Conservation (phyloP, 306 rosid genomes). For the Lupinus albus region DNA sequence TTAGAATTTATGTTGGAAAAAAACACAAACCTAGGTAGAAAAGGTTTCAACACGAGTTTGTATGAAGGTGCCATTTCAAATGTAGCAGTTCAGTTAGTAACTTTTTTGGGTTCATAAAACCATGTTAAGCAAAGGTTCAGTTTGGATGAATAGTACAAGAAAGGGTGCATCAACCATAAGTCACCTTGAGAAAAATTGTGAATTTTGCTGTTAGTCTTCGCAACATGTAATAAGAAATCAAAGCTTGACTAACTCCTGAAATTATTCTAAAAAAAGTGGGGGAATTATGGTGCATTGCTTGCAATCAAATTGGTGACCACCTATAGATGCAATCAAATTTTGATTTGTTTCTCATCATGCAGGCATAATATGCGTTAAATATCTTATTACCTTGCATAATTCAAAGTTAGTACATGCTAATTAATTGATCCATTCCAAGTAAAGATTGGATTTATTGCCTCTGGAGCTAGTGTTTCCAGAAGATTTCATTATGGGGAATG, state of each 20-base stretch:
- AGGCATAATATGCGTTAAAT: constrained; percentile 89
- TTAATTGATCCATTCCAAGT: constrained; percentile 21
- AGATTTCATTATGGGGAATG: not conserved
- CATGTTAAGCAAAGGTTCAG: not conserved
- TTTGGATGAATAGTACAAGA: not conserved
- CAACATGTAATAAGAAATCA: constrained; percentile 2
- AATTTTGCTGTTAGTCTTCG: not conserved
- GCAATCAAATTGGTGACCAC: constrained; percentile 11
- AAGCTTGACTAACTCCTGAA: not conserved
- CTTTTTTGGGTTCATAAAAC: constrained; percentile 8
- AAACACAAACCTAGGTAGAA: too few species aligned
- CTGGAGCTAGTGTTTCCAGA: constrained; percentile 27
- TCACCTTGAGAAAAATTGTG: not conserved
- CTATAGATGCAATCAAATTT: constrained; percentile 17
- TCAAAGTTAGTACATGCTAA: not conserved
- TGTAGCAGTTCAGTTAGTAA: not conserved
- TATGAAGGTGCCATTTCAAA: not conserved
- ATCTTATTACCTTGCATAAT: not conserved
- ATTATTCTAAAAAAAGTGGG: constrained; percentile 17
- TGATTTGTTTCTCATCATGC: constrained; percentile 39
- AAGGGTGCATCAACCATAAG: not conserved
- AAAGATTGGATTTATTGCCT: constrained; percentile 20
- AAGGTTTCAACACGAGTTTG: too few species aligned
- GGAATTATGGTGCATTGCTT: not conserved
- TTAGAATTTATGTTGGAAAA: not conserved